Evolutionary conservation across 2,329 filamentous ascomycete species (phyloP), one percentile per base, ranked within the genome.

Genomic region (Fusarium newnesense): DNA sequence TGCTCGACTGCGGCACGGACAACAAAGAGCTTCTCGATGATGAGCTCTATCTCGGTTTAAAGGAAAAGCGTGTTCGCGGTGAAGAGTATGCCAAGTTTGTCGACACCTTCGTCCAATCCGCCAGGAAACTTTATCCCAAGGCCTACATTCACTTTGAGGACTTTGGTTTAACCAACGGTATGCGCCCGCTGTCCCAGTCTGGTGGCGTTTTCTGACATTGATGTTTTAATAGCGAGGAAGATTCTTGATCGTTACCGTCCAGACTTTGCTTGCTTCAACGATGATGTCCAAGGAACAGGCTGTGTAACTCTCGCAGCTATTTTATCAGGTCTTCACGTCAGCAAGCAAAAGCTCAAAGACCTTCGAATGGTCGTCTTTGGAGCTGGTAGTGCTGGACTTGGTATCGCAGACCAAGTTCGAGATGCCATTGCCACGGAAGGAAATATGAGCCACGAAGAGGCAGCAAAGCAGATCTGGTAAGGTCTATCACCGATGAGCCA

Each of bases 131-230:
- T 4, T 97, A 92, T 69, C 95, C 95, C 0, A 90, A 87, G 50
- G 94, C 95, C 0, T 96, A 95, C 76, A 92, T 97, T 26, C 94
- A 97, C 78, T 97, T 97, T 76, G 94, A 97, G 77, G 95, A 97
- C 78, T 97, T 97, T 83, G 94, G 94, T 2, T 83, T 97, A 1
- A 81, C 81, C 3, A 97, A 97, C 77, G 89, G 88, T 88, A 69
- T 72, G 82, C 69, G 15, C 10, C 8, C 19, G 3, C n/a, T 16
- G 10, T 10, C 19, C 5, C 5, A 18, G 7, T 4, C 50, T 52
- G 64, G 62, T 7, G 62, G 9, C 1, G 18, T 9, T 11, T 40
- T 30, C 65, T 66, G 8, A 61, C n/a, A 2, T 15, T 5, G 0
- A 13, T 21, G 5, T 9, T 9, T 24, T 9, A 9, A 8, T 37